Base-by-base conservation (phyloP, 1,284 basidiomycete genomes). In the Austroboletus novae-zelandiae region DNA sequence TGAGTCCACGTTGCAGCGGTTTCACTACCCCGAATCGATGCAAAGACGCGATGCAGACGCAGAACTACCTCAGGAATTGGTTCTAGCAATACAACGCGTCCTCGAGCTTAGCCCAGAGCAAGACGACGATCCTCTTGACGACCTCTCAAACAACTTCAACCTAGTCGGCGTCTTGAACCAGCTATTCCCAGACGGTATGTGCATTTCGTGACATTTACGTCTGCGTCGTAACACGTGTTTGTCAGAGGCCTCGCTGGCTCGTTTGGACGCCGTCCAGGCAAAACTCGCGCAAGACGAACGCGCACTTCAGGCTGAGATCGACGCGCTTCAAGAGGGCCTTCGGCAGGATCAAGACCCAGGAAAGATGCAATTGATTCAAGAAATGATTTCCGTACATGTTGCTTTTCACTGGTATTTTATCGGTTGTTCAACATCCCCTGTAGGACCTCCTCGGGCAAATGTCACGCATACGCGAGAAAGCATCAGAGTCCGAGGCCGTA, bases 401-500 rank as follows among this genome's bases (percentile, higher is more conserved):
- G 11, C 30, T 45, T 37, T 45, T 35, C 10, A 53, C 27, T 30
- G 14, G 25, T 9, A 40, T 37, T 25, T 18, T 34, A 50, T 32
- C n/a, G 9, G 31, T 50, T 45, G 31, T 43, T 51, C 15, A 50
- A 55, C 17, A 5, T 34, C 43, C 25, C 42, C 25, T 46, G 44
- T 52, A 96, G 94, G 92, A 95, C 64, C 79, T 98, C 10, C 80
- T 98, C 50, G 83, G 87, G 29, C 94, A 98, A 72, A 94, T 98
- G 82, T 92, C 89, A 23, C 85, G 87, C 47, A 98, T 98, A 58
- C 81, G 93, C 34, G 94, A 97, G 69, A 96, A 98, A 69, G 93
- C 94, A 0, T 90, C 91, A 0, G 94, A 98, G 68, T 94, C 93
- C 11, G 96, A 99, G 67, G 92, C 91, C 1, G 93, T 98, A 43